Evolutionary conservation across 2,329 filamentous ascomycete species (phyloP), one percentile per base, ranked within the genome.

Genomic region (Fusarium denticulatum): DNA sequence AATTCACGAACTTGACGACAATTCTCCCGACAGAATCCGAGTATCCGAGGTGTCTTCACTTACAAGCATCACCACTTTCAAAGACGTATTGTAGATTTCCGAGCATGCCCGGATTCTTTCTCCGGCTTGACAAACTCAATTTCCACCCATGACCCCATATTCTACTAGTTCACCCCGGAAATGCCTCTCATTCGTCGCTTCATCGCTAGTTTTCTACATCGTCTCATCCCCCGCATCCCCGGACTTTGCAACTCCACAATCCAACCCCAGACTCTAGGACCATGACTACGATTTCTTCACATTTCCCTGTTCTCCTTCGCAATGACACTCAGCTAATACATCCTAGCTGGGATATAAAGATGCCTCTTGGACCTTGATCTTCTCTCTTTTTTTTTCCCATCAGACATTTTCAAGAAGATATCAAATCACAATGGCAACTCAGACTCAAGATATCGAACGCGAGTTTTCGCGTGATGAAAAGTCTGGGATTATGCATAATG

Each of bases 371-470:
- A 6, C 39, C 49, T 20, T 26, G 14, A 15, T 10, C 18, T 46
- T 37, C 24, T 6, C 22, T 46, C 3, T 28, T 12, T 14, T 20
- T 14, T 20, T 20, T 26, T 36, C 15, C 5, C 22, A 50, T 28
- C 39, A 42, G 26, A 42, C 40, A 46, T 62, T 36, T 67, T 42
- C n/a, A 34, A 50, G 43, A 34, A 50, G 43, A 67, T 46, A 58
- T 58, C 43, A 72, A n/a, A n/a, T 55, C 26, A 24, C 46, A 39
- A 72, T 72, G 70, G 36, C 69, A 30, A 43, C 37, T 30, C 70
- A 66, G 24, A 66, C 61, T 34, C 55, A 34, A 13, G 79, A 81
- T 20, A 42, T 80, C 20, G 79, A 81, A 69, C 71, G 71, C 5
- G 62, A 67, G 50, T 56, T 60, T 32, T 55, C 72, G 15, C 70